These are phyloP conservation scores for Aspergillus sclerotiicarbonarius DNA, from an alignment of 495 filamentous ascomycete genomes.

Conservation along the genomic window DNA sequence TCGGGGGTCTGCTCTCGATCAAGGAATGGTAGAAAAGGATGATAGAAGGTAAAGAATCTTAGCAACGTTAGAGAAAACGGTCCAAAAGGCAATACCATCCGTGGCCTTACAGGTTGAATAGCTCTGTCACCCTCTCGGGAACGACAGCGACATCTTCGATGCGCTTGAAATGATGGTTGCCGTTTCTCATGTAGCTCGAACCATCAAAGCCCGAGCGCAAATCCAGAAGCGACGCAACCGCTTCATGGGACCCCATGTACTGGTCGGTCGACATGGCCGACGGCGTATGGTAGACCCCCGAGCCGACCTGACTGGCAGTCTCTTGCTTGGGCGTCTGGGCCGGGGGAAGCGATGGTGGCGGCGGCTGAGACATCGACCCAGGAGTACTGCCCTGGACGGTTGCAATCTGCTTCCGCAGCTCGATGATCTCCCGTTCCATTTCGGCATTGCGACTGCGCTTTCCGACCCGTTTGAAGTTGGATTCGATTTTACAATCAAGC, in stretches of 20 bases:
- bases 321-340: conserved; percentile 54
- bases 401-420: conserved; percentile 68
- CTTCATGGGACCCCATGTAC: conserved; percentile 81
- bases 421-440: conserved; percentile 71
- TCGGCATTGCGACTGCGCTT: conserved; percentile 90
- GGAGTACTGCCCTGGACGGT: conserved; percentile 36
- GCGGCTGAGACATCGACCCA: conserved; percentile 43
- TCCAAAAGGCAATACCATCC: neutral
- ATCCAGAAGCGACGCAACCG: conserved; percentile 77
- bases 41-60: conserved; percentile 76
- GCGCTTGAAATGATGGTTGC: conserved; percentile 44
- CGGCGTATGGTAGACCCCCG: conserved; percentile 43
- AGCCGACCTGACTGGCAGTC: conserved; percentile 47
- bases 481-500: conserved; percentile 88
- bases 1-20: conserved; percentile 69
- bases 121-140: conserved; percentile 66
- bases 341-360: conserved; percentile 46
- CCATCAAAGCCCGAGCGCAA: conserved; percentile 58
- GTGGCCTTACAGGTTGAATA: conserved; percentile 66
- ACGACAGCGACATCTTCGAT: conserved; percentile 74
- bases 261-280: conserved; percentile 49
- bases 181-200: conserved; percentile 44
- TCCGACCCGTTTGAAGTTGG: conserved; percentile 88
- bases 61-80: conserved; percentile 11
- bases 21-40: conserved; percentile 82